phyloP scores from a whole-genome alignment of 176 grass and related monocot genomes.

The Carex myosuroides region DNA sequence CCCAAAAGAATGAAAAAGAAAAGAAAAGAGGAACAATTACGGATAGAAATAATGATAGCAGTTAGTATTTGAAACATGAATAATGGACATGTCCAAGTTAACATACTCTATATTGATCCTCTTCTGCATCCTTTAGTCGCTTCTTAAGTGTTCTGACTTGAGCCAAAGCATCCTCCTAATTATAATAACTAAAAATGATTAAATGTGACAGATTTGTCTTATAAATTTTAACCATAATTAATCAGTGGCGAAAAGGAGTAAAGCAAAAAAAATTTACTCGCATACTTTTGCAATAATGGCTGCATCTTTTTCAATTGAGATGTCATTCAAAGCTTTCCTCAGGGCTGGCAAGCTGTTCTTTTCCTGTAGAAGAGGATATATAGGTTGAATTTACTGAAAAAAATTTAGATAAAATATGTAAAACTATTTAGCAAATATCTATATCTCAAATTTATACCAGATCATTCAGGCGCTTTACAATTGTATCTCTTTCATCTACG shows the following conservation, averaged over 20 bases:
- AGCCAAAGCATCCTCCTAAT: slow-evolving; percentile 86
- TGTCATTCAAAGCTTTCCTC: slow-evolving; percentile 52
- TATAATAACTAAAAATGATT: slow-evolving; percentile 13
- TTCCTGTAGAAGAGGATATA: slow-evolving; percentile 43
- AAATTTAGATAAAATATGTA: neutral
- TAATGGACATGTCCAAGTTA: neutral
- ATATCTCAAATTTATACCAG: slow-evolving; percentile 38
- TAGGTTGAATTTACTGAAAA: neutral
- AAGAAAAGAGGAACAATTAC: slow-evolving; percentile 14
- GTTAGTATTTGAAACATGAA: neutral
- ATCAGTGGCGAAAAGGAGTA: slow-evolving; percentile 1
- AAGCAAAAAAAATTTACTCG: neutral
- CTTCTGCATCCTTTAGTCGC: slow-evolving; percentile 92
- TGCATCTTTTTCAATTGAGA: slow-evolving; percentile 90
- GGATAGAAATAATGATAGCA: neutral
- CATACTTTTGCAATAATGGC: slow-evolving; percentile 73
- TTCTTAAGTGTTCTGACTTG: slow-evolving; percentile 82
- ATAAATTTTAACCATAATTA: slow-evolving; percentile 14
- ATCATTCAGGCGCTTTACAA: slow-evolving; percentile 57
- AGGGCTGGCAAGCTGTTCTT: slow-evolving; percentile 48
- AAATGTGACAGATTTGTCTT: neutral
- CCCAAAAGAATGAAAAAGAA: neutral
- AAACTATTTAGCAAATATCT: slow-evolving; percentile 10
- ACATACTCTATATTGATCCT: slow-evolving; percentile 94
- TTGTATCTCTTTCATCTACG: slow-evolving; percentile 66